A percentile compares a stretch with the other conserved stretches of the same genome.
Evolutionary conservation across 805 yeast genomes (phyloP).

Genomic region (Kregervanrija pseudodelftensis): DNA sequence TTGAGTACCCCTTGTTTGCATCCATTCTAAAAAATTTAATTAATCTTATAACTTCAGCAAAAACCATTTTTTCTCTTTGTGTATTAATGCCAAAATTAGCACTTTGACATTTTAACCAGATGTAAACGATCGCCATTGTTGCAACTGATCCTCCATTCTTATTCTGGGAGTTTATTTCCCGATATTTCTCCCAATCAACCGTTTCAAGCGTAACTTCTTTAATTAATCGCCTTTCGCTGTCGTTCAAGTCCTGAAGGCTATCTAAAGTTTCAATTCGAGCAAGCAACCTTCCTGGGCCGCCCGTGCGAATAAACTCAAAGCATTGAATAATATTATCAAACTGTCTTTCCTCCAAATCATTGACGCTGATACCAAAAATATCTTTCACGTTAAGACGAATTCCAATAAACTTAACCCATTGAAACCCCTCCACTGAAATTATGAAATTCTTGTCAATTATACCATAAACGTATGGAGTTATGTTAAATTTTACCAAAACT

Average conservation of each 20-base stretch:
- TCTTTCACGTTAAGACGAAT: conserved; percentile 17
- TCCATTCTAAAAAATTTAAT: conserved; percentile 20
- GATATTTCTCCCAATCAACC: conserved; percentile 3
- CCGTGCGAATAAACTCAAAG: conserved; percentile 15
- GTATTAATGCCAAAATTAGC: conserved; percentile 8
- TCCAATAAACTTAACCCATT: conserved; percentile 13
- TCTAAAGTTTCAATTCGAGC: background rate
- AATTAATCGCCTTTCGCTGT: conserved; percentile 9
- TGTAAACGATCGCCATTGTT: conserved; percentile 17
- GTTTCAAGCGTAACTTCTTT: conserved; percentile 10
- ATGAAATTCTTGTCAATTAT: conserved; percentile 11
- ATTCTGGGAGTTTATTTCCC: conserved; percentile 10
- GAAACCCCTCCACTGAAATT: conserved; percentile 10
- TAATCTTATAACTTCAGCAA: conserved; percentile 14
- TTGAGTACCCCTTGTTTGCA: conserved; percentile 13
- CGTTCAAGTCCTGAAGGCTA: conserved; percentile 2
- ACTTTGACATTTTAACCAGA: conserved; percentile 22
- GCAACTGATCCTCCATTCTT: conserved; percentile 17
- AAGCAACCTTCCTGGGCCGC: background rate
- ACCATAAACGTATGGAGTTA: conserved; percentile 12
- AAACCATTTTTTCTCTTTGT: conserved; percentile 12
- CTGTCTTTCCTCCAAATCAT: conserved; percentile 14
- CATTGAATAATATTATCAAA: conserved; percentile 15
- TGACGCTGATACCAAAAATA: conserved; percentile 35
- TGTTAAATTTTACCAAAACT: conserved; percentile 5